Evolutionary conservation across 495 filamentous ascomycete species (phyloP).

Genomic region (Penicillium macrosclerotiorum): DNA sequence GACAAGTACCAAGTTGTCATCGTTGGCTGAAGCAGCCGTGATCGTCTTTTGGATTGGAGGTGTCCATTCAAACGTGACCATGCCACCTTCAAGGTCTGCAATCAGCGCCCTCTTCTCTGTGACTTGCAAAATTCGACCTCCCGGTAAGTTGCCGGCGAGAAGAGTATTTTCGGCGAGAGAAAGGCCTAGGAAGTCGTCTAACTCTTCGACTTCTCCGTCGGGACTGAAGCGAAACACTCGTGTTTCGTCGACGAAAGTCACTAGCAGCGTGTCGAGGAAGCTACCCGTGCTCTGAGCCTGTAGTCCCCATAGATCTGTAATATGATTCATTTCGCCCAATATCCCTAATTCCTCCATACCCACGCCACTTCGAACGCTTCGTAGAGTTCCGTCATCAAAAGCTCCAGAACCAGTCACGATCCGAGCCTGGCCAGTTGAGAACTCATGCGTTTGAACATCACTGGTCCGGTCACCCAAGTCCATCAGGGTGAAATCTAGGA

Average conservation of each 20-base stretch:
- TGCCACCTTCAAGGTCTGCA: slow-evolving; percentile 66
- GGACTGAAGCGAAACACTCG: slow-evolving; percentile 74
- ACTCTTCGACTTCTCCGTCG: slow-evolving; percentile 80
- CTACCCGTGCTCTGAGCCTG: slow-evolving; percentile 46
- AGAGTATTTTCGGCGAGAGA: slow-evolving; percentile 70
- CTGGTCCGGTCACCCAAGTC: slow-evolving; percentile 83
- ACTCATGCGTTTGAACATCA: slow-evolving; percentile 80
- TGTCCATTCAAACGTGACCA: slow-evolving; percentile 66
- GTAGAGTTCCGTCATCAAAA: slow-evolving; percentile 77
- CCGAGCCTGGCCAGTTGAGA: slow-evolving; percentile 89
- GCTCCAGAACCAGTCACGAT: slow-evolving; percentile 91
- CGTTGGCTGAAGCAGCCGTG: slow-evolving; percentile 74
- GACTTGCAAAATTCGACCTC: slow-evolving; percentile 71
- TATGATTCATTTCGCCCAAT: slow-evolving; percentile 74
- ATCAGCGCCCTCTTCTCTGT: slow-evolving; percentile 62
- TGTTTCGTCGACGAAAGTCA: slow-evolving; percentile 82
- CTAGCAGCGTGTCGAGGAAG: slow-evolving; percentile 66
- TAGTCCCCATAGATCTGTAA: slow-evolving; percentile 66
- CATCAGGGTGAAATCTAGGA: slow-evolving; percentile 92
- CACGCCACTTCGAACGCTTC: slow-evolving; percentile 90
- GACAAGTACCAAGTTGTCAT: slow-evolving; percentile 65
- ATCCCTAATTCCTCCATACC: slow-evolving; percentile 86
- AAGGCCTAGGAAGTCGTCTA: slow-evolving; percentile 70
- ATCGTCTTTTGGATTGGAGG: slow-evolving; percentile 59
- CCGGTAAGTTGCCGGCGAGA: slow-evolving; percentile 59